Conservation (phyloP, 2,329 filamentous ascomycete species). For the Hypoxylon sp. region DNA sequence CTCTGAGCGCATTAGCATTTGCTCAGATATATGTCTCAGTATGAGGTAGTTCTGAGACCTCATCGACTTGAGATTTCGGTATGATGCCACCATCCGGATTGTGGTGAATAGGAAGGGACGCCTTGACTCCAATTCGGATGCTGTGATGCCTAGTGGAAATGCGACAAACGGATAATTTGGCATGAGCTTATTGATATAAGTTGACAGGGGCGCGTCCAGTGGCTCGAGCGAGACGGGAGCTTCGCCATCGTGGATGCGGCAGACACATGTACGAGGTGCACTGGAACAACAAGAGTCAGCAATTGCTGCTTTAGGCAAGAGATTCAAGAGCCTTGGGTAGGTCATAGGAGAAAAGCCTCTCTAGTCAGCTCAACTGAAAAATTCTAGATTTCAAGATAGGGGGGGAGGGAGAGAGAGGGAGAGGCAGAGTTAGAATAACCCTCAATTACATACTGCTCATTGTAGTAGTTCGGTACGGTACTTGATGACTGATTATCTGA, state of each 20-base stretch:
- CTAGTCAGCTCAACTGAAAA: background rate
- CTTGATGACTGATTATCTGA: slow-evolving; percentile 35
- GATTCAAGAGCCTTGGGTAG: background rate
- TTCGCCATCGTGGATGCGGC: slow-evolving; percentile 60
- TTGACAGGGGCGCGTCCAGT: slow-evolving; percentile 63
- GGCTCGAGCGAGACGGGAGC: slow-evolving; percentile 60
- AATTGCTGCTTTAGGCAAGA: background rate
- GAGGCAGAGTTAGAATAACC: too few species aligned
- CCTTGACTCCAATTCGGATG: slow-evolving; percentile 57
- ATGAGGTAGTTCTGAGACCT: slow-evolving; percentile 65
- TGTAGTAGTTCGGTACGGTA: slow-evolving; percentile 62
- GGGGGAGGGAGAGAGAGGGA: background rate
- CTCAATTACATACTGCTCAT: slow-evolving; percentile 51
- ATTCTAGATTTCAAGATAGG: background rate
- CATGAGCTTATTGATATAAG: slow-evolving; percentile 62
- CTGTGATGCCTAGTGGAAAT: slow-evolving; percentile 57
- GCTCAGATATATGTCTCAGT: slow-evolving; percentile 63
- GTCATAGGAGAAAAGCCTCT: background rate
- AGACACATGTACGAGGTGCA: slow-evolving; percentile 64
- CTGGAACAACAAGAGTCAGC: slow-evolving; percentile 27
- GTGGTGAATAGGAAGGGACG: slow-evolving; percentile 66
- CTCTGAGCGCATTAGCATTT: slow-evolving; percentile 65
- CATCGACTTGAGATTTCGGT: slow-evolving; percentile 64
- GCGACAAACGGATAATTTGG: slow-evolving; percentile 65
- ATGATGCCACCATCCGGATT: slow-evolving; percentile 66